Conservation (phyloP, 2,329 filamentous ascomycete species). For the Microsporum ferrugineum region DNA sequence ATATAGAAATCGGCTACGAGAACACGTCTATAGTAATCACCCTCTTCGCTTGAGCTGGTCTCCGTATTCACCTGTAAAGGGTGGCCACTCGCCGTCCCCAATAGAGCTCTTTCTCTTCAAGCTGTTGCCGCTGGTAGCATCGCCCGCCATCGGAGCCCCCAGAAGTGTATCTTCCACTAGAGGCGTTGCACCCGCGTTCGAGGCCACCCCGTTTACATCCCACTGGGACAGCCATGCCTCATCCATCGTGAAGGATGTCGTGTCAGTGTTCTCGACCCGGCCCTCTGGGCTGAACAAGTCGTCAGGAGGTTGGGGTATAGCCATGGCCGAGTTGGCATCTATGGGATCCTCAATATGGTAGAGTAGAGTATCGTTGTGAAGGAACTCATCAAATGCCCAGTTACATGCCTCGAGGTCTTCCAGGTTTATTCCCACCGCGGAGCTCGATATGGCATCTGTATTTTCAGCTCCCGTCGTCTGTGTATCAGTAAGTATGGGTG, state of each 20-base stretch:
- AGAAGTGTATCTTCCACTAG: not conserved
- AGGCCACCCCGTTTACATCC: not conserved
- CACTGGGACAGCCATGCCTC: not conserved
- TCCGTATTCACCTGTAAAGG: not conserved
- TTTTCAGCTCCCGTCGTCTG: not conserved
- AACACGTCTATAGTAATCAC: not conserved
- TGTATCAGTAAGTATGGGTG: not conserved
- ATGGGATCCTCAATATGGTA: not conserved
- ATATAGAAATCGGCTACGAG: too few relatives aligned
- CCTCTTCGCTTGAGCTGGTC: not conserved
- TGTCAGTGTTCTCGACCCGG: not conserved
- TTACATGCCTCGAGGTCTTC: not conserved
- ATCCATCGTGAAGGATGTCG: not conserved
- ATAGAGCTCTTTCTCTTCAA: not conserved
- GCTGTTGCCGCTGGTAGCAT: not conserved
- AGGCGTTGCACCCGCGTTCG: not conserved
- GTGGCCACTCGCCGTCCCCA: not conserved
- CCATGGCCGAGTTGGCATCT: not conserved
- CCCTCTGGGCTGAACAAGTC: not conserved
- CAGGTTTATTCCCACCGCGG: not conserved
- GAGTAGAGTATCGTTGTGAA: not conserved
- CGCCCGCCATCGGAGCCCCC: not conserved
- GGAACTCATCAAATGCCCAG: not conserved
- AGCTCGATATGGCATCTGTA: not conserved
- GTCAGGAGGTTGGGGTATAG: not conserved